Evolutionary conservation across 495 filamentous ascomycete genomes (phyloP).

Genomic region (Tuber calosporum): DNA sequence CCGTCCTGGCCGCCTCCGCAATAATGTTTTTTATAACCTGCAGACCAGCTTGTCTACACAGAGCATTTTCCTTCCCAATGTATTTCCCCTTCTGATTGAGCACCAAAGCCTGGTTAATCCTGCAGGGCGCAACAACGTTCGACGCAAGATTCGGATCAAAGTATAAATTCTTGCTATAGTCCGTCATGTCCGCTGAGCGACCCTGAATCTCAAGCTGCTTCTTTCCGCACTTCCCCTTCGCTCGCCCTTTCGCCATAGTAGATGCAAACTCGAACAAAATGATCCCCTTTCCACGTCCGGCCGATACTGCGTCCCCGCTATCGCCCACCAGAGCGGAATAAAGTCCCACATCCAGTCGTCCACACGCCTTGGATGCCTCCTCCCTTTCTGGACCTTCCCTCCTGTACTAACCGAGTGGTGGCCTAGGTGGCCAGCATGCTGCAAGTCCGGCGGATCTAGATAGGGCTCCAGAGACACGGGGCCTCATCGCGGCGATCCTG

Average conservation of each 20-base stretch:
- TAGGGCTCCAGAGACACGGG: constrained; percentile 70
- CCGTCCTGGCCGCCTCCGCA: constrained; percentile 72
- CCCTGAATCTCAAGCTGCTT: constrained; percentile 62
- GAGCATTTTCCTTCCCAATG: constrained; percentile 79
- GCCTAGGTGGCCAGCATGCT: constrained; percentile 38
- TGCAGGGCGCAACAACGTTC: constrained; percentile 55
- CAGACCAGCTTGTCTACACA: constrained; percentile 75
- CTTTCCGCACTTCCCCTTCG: constrained; percentile 47
- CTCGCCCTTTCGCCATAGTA: constrained; percentile 53
- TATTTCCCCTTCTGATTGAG: constrained; percentile 98
- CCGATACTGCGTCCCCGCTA: constrained; percentile 56
- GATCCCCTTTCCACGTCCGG: constrained; percentile 48
- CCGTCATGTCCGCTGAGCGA: constrained; percentile 54
- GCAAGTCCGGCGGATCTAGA: constrained; percentile 49
- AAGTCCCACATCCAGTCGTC: constrained; percentile 80
- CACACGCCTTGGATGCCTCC: constrained; percentile 48
- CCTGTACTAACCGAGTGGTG: constrained; percentile 21
- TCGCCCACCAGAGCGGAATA: constrained; percentile 81
- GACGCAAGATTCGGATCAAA: constrained; percentile 67
- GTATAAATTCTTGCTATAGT: constrained; percentile 70
- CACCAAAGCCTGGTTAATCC: constrained; percentile 60
- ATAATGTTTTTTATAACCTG: constrained; percentile 92
- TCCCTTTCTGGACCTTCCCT: constrained; percentile 37
- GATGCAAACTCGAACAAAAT: constrained; percentile 54
- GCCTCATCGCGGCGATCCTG: constrained; percentile 64